A percentile compares a stretch with the other conserved stretches of the same genome.
Evolutionary conservation across 1,284 basidiomycete genomes (phyloP).

Genomic region (Moesziomyces sp.): DNA sequence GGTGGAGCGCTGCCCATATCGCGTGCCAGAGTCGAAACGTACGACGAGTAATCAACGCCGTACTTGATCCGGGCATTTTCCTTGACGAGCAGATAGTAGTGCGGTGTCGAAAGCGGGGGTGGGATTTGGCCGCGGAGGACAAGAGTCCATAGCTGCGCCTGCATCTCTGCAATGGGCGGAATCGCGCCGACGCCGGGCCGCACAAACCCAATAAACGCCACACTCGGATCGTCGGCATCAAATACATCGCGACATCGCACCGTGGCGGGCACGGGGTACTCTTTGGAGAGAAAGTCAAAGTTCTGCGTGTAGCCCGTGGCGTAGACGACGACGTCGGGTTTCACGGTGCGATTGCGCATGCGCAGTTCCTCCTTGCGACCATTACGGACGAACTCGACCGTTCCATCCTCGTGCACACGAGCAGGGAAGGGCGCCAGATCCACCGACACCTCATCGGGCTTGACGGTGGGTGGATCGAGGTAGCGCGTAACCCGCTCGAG

Average conservation of each 20-base stretch:
- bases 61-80: constrained; percentile 74
- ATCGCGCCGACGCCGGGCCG: constrained; percentile 75
- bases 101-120: constrained; percentile 70
- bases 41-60: constrained; percentile 73
- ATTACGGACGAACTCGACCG: constrained; percentile 71
- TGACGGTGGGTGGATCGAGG: constrained; percentile 71
- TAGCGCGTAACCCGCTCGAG: constrained; percentile 52
- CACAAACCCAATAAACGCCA: constrained; percentile 76
- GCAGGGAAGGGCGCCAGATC: constrained; percentile 75
- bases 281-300: constrained; percentile 71
- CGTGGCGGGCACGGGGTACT: constrained; percentile 72
- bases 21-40: constrained; percentile 74
- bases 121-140: constrained; percentile 71
- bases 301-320: constrained; percentile 69
- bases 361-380: constrained; percentile 70
- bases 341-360: constrained; percentile 70
- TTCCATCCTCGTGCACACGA: constrained; percentile 71
- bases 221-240: constrained; percentile 71
- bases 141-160: constrained; percentile 75
- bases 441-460: constrained; percentile 72
- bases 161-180: constrained; percentile 77
- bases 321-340: constrained; percentile 72
- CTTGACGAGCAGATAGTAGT: constrained; percentile 74
- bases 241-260: constrained; percentile 74
- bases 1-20: constrained; percentile 75